Evolutionary conservation across 1,284 basidiomycete species (phyloP), one percentile per base, ranked within the genome.

Genomic region (Cryptococcus neoformans): DNA sequence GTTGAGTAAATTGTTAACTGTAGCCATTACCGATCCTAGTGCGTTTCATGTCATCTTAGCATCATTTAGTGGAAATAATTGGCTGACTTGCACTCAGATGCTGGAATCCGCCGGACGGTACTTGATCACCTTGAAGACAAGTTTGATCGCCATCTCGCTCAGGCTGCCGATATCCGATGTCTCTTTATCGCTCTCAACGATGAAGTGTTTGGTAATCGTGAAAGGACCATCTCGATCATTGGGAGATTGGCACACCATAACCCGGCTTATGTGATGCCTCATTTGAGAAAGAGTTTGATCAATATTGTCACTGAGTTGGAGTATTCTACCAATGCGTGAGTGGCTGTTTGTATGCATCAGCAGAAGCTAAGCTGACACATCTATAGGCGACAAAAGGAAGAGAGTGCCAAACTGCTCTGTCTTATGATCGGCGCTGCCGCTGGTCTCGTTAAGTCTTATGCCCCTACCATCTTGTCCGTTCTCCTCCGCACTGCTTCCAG

Each of bases 211-310:
- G 87, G 88, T 52, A 98, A 97, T 70, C 86, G 96, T 16, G 86
- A 93, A 49, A 87, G 89, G 10, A 95, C 95, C 3, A 92, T 99
- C 49, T 81, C 81, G 34, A 84, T 99, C 63, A 97, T 99, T 64
- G 96, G 96, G 2, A 87, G 96, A 35, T 83, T 99, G 34, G 92
- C 95, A 2, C 86, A 88, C 69, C 90, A 97, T 79, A 99, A 99
- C 69, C 96, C 96, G 0, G 96, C 96, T 40, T 97, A 98, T 79
- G 94, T 99, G 38, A 98, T 99, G 90, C 95, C 96, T 3, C 95
- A 92, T 6, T 80, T 99, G 41, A 84, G 96, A 53, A 99, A 99
- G 77, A 89, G 94, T 2, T 81, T 99, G 55, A 97, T 99, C 59
- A 95, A 99, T 74, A 84, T 99, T 7, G 82, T 99, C 54, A 99